phyloP scores from a whole-genome alignment of 116 monocot species.

The Papilionanthe hybrid region DNA sequence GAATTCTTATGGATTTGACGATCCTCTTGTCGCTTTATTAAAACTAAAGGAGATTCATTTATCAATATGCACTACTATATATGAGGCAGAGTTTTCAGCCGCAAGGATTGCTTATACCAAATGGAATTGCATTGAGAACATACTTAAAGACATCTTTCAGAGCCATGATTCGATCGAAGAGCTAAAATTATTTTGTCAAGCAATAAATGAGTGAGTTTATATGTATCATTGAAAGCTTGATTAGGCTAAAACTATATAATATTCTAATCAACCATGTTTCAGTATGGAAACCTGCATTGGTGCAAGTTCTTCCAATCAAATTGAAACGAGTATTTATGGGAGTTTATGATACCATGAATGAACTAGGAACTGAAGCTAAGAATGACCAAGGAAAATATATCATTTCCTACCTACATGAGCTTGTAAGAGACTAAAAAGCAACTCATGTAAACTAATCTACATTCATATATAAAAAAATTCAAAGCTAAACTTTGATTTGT shows the following conservation, averaged over 20 bases:
- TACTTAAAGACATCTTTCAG: constrained; percentile 20
- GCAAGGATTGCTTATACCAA: constrained; percentile 25
- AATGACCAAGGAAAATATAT: constrained; percentile 22
- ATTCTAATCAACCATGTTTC: no score
- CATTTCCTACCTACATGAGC: constrained; percentile 18
- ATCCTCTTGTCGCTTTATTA: constrained; percentile 9
- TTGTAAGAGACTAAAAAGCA: constrained; percentile 11
- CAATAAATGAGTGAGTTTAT: constrained; percentile 10
- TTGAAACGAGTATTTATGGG: constrained; percentile 10
- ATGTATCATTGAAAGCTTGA: no score
- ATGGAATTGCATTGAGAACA: constrained; percentile 27
- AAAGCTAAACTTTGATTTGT: no score
- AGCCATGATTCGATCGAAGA: constrained; percentile 17
- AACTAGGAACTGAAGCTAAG: constrained; percentile 11
- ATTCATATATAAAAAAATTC: no score
- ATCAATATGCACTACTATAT: constrained; percentile 21
- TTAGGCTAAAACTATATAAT: no score
- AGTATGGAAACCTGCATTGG: no score
- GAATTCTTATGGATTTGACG: constrained; percentile 20
- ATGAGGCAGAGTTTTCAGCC: constrained; percentile 15
- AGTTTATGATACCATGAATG: constrained; percentile 25
- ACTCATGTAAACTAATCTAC: not conserved
- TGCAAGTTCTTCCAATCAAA: no score
- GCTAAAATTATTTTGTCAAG: constrained; percentile 13
- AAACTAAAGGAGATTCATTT: constrained; percentile 23